These are phyloP conservation scores for Acacia pycnantha DNA, from an alignment of 331 rosid species.

Conservation along the genomic window DNA sequence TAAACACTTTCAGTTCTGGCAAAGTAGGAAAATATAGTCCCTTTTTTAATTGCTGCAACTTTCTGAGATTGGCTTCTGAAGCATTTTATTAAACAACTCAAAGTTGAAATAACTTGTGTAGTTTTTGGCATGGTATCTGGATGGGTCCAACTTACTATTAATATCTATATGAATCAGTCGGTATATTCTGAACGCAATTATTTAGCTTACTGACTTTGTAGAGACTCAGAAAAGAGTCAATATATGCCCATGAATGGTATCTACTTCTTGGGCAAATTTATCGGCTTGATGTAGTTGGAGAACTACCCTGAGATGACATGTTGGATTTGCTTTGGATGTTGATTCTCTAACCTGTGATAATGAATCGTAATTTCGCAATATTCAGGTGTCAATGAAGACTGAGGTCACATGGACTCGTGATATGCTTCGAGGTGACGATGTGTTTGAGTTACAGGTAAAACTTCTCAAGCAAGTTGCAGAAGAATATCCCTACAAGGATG, in stretches of 20 bases:
- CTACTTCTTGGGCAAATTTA: background rate
- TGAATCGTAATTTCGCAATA: slow-evolving; percentile 16
- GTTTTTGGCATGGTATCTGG: background rate
- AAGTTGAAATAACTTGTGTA: background rate
- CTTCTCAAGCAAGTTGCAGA: slow-evolving; percentile 95
- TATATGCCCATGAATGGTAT: background rate
- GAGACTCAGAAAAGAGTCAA: background rate
- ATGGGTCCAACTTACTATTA: background rate
- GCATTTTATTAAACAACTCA: background rate
- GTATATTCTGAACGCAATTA: background rate
- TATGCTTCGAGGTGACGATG: slow-evolving; percentile 93
- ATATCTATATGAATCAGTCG: background rate
- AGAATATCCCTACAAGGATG: slow-evolving; percentile 97
- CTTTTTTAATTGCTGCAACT: background rate
- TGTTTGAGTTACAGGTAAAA: slow-evolving; percentile 86
- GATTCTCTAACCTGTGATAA: background rate
- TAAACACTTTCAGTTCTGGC: background rate
- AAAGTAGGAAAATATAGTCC: background rate
- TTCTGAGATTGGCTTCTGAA: background rate
- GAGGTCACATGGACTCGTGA: slow-evolving; percentile 91
- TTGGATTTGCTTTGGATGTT: background rate
- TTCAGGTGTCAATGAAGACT: slow-evolving; percentile 93
- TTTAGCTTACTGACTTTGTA: background rate
- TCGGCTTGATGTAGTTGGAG: background rate
- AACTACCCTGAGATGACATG: background rate